These are phyloP conservation scores for Teratosphaeriaceae sp. DNA, from an alignment of 2,329 filamentous ascomycete genomes.

Conservation along the genomic window DNA sequence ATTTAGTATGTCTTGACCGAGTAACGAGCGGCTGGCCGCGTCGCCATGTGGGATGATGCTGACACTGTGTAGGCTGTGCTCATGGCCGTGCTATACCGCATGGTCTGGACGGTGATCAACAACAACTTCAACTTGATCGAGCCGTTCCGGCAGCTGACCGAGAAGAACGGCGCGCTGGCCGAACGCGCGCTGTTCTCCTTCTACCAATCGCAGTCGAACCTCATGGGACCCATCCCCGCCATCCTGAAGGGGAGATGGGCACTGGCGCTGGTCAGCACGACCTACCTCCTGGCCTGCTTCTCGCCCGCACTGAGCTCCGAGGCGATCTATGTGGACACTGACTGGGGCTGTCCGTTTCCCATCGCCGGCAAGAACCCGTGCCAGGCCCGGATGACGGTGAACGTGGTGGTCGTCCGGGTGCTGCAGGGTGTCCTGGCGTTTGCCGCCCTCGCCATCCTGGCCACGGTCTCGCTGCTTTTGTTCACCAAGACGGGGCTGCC, in stretches of 20 bases:
- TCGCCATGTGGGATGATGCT: no score
- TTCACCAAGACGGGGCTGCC: constrained; percentile 10
- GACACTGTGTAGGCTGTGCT: no score
- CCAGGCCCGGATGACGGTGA: constrained; percentile 8
- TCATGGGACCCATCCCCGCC: constrained; percentile 8
- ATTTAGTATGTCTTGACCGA: no score
- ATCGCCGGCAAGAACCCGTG: constrained; percentile 8
- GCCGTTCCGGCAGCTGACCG: constrained; percentile 13
- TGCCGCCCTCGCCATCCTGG: constrained; percentile 8
- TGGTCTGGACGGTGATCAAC: constrained; percentile 12
- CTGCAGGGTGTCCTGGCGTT: constrained; percentile 14
- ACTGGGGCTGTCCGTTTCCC: constrained; percentile 6
- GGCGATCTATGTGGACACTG: constrained; percentile 10
- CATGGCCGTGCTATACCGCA: constrained; percentile 15
- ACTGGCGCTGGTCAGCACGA: constrained; percentile 2
- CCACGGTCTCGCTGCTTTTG: constrained; percentile 6
- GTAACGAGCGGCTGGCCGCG: no score
- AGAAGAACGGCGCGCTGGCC: constrained; percentile 10
- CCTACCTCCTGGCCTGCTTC: constrained; percentile 6
- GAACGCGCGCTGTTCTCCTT: constrained; percentile 13
- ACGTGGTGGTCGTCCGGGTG: constrained; percentile 9
- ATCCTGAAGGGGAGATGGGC: constrained; percentile 6
- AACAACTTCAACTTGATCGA: constrained; percentile 14
- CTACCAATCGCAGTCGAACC: constrained; percentile 12
- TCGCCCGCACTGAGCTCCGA: constrained; percentile 12